phyloP scores from a whole-genome alignment of 192 early-diverging fungal genomes.

The Coemansia sp. region DNA sequence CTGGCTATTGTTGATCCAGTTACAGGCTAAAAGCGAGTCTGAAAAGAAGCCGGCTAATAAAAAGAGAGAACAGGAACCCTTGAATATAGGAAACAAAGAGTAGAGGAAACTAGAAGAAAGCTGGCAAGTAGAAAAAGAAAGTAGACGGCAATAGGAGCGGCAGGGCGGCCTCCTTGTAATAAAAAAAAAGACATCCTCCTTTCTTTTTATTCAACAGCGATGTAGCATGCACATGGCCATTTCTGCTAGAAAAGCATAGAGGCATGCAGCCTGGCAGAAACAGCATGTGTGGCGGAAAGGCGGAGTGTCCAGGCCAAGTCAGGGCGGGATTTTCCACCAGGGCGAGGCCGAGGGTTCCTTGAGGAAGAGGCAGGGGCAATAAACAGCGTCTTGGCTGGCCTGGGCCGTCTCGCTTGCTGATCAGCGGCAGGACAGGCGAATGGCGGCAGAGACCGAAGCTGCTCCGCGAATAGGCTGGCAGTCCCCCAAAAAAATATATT shows the following conservation, averaged over 20 bases:
- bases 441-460: neutral
- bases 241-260: neutral
- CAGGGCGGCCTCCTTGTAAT: too few relatives aligned
- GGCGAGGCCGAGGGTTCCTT: too few relatives aligned
- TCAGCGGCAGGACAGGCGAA: too few relatives aligned
- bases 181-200: neutral
- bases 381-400: neutral
- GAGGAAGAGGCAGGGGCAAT: neutral
- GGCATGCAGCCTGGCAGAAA: neutral
- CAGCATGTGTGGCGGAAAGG: neutral
- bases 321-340: neutral
- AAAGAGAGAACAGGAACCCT: neutral
- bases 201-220: neutral
- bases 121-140: neutral
- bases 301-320: neutral
- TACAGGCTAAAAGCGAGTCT: neutral
- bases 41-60: neutral
- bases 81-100: neutral
- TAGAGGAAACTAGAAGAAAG: neutral
- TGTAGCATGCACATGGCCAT: neutral
- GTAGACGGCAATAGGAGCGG: neutral
- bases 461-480: too few relatives aligned
- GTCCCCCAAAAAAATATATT: neutral
- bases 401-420: too few relatives aligned
- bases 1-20: slow-evolving; percentile 1